phyloP scores from a whole-genome alignment of 257 asterid species.

The Paraleonurus japonicus region DNA sequence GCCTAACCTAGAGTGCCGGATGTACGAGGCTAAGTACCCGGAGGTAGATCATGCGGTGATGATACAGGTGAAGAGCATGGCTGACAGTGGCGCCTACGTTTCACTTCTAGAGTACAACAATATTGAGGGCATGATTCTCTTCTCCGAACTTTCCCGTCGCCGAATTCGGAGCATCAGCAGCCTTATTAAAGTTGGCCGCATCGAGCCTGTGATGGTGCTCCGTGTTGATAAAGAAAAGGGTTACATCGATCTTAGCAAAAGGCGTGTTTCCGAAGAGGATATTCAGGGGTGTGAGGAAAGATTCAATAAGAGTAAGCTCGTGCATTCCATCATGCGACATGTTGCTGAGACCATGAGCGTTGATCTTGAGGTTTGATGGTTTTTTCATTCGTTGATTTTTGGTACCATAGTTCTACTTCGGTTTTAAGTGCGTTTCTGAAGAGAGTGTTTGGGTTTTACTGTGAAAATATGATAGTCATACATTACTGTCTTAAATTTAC shows the following conservation, averaged over 20 bases:
- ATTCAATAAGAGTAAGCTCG: conserved; percentile 94
- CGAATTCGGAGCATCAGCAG: conserved; percentile 95
- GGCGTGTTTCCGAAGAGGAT: conserved; percentile 97
- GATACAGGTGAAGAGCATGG: conserved; percentile 98
- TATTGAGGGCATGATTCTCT: conserved; percentile 95
- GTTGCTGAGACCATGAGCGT: conserved; percentile 84
- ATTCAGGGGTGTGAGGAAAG: conserved; percentile 88
- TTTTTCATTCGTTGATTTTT: not conserved
- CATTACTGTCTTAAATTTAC: not conserved
- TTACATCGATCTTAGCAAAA: conserved; percentile 90
- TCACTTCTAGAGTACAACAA: conserved; percentile 89
- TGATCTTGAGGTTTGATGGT: conserved; percentile 72
- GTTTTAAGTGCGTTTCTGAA: not conserved
- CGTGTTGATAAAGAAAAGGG: conserved; percentile 96
- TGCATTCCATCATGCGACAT: conserved; percentile 95
- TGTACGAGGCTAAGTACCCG: conserved; percentile 96
- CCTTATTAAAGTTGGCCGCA: conserved; percentile 85
- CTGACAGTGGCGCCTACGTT: conserved; percentile 96
- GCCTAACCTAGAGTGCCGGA: conserved; percentile 88
- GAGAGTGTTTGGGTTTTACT: not conserved
- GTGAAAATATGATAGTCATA: not conserved
- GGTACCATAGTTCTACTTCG: not conserved
- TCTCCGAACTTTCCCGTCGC: conserved; percentile 97
- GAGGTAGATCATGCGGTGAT: conserved; percentile 93
- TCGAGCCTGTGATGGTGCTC: conserved; percentile 96